Evolutionary conservation across 495 filamentous ascomycete species (phyloP), one percentile per base, ranked within the genome.

Genomic region (Aspergillus panamensis): DNA sequence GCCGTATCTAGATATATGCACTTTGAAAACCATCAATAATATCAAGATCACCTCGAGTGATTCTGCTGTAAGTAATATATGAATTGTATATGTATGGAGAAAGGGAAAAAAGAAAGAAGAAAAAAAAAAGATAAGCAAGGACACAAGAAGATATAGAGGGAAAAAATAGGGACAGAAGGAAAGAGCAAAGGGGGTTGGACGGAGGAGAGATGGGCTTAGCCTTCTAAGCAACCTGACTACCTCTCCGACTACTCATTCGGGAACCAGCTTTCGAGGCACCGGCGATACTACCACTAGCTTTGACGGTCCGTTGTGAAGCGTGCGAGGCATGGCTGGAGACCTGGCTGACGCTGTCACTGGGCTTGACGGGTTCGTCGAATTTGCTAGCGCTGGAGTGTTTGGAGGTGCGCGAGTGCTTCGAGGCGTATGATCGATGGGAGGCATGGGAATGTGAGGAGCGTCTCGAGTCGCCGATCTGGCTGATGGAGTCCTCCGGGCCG

Each of bases 271-370:
- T 66, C 48, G 66, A 68, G 16, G 53, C 58, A 7, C 57, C 61
- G 20, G 48, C 45, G 19, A 43, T 50, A 56, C 62, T 66, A 2
- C 65, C 67, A 13, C 64, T 63, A 19, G 73, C 72, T 63, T 73
- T 77, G 8, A 69, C 57, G 48, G 75, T 79, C 21, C 67, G 64
- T 56, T 74, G 72, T 20, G 72, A 75, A 29, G 66, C 60, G 52
- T 63, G 63, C 35, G 72, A 64, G 56, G 65, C 48, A 63, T 72
- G 62, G 42, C 71, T 78, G 19, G 76, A 82, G 2, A 86, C 78
- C 63, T 84, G 83, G 64, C 85, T 88, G 44, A 88, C 80, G 63
- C 84, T 88, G 64, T 90, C 87, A 55, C 80, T 81, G 3, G 87
- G 86, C 20, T 73, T 80, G 32, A 88, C 69, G 6, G 69, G 68